Evolutionary conservation across 495 filamentous ascomycete genomes (phyloP), one percentile per base, ranked within the genome.

Genomic region (Tuber umbilicatum): DNA sequence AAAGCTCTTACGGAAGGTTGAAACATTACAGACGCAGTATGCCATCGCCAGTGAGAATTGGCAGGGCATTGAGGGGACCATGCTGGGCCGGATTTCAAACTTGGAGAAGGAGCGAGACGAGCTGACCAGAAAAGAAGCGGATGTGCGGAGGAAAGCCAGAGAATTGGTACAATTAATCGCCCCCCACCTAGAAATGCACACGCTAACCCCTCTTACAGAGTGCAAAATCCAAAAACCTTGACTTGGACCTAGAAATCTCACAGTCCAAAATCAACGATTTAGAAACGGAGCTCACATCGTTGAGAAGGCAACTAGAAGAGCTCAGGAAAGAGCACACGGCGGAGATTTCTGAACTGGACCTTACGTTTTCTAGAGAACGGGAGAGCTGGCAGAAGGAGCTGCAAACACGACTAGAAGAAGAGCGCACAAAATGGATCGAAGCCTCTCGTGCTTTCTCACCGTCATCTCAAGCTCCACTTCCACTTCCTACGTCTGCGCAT

Each of bases 21-120:
- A 99, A 86, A 97, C 93, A 3, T 84, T 99, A 70, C 96, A 98
- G 84, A 94, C 91, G 6, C 96, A 99, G 83, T 97, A 99, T 83
- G 90, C 93, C 0, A 89, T 93, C 70, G 95, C 96, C 3, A 94
- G 92, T 75, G 94, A 97, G 79, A 99, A 98, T 82, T 99, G 96
- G 96, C 94, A 97, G 75, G 92, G 93, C 0, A 92, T 98, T 69
- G 94, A 99, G 78, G 88, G 91, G 19, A 94, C 92, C 0, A 84
- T 98, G 68, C 86, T 93, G 47, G 87, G 91, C 35, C 87, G 93
- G 68, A 86, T 96, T 40, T 86, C 89, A 1, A 89, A 85, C 72
- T 85, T 97, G 16, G 95, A 99, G 81, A 93, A 90, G 81, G 96
- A 99, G 80, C 86, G 94, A 68, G 94, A 98, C 80, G 94, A 98